Base-by-base conservation (phyloP, 2,329 filamentous ascomycete species). In the Coleophoma crateriformis region DNA sequence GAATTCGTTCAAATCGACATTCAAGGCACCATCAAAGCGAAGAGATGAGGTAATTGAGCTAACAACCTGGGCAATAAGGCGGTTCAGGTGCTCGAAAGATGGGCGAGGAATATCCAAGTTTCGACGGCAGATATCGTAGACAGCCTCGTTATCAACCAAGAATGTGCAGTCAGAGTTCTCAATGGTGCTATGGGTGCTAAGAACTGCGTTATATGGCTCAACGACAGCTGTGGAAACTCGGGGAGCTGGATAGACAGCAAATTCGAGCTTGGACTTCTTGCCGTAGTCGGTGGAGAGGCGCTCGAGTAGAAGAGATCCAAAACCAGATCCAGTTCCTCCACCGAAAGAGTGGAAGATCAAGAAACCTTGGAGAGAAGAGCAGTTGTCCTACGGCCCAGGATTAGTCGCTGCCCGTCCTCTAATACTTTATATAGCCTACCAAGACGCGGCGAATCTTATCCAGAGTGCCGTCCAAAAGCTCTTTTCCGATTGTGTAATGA, bases 261-360 rank as follows among this genome's bases (percentile, higher is more conserved):
- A 85, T 62, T 85, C 81, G 48, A 85, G 77, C 71, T 85, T 85
- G 61, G 73, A 82, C 71, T 85, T 85, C 73, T 84, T 84, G 67
- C 78, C 79, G 62, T 82, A 85, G 62, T 84, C 81, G 58, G 76
- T 75, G 45, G 80, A 78, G 48, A 85, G 74, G 57, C 79, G 78
- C 66, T 85, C 82, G 45, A 85, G 72, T 53, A 85, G 71, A 40
- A 85, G 74, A 49, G 81, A 79, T 60, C 82, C 82, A 57, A 85
- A 85, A 45, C 82, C 82, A 57, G 81, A 85, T 47, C 82, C 82
- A 54, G 82, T 85, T 68, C 82, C 82, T 62, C 82, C 82, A 56
- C 82, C 82, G 56, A 85, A 85, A 10, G 81, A 84, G 69, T 85
- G 82, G 73, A 85, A 85, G 65, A 85, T 78, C 55, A 85, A 68